These are phyloP conservation scores for Lunularia cruciata DNA, from an alignment of 225 moss, liverwort and hornwort genomes.

Conservation along the genomic window DNA sequence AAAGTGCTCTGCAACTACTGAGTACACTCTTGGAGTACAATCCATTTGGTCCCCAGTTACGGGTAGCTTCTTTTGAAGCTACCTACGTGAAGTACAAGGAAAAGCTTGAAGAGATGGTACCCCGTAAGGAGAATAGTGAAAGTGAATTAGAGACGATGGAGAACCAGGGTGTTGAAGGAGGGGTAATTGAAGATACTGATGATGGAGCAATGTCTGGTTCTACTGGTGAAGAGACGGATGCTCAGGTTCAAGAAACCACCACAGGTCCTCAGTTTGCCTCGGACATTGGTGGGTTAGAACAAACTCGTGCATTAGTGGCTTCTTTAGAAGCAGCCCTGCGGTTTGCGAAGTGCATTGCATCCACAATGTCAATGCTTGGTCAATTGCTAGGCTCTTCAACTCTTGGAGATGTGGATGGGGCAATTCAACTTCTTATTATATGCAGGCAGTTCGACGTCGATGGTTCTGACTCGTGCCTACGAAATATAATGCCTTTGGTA, in stretches of 20 bases:
- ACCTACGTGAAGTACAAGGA: constrained; percentile 84
- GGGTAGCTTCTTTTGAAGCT: constrained; percentile 77
- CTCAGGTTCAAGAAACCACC: constrained; percentile 38
- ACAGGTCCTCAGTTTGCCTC: constrained; percentile 44
- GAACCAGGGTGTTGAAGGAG: constrained; percentile 37
- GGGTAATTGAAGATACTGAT: constrained; percentile 30
- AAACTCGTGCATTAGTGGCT: constrained; percentile 92
- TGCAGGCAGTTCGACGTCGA: constrained; percentile 89
- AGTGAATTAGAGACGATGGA: constrained; percentile 26
- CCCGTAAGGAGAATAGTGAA: background rate
- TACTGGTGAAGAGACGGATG: constrained; percentile 22
- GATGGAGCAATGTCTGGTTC: constrained; percentile 21
- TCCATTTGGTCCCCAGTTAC: constrained; percentile 86
- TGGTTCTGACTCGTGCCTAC: constrained; percentile 72
- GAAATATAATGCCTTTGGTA: constrained; percentile 92
- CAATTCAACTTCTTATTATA: constrained; percentile 74
- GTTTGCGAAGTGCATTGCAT: constrained; percentile 81
- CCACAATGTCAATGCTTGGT: constrained; percentile 73
- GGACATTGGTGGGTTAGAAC: constrained; percentile 82
- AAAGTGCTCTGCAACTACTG: constrained; percentile 80
- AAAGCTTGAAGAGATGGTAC: constrained; percentile 58
- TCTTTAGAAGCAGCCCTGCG: constrained; percentile 86
- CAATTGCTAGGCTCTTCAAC: constrained; percentile 82
- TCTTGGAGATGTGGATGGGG: constrained; percentile 76
- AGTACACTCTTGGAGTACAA: constrained; percentile 84